Evolutionary conservation across 805 yeast genomes (phyloP), one percentile per base, ranked within the genome.

Genomic region (Ogataea siamensis): DNA sequence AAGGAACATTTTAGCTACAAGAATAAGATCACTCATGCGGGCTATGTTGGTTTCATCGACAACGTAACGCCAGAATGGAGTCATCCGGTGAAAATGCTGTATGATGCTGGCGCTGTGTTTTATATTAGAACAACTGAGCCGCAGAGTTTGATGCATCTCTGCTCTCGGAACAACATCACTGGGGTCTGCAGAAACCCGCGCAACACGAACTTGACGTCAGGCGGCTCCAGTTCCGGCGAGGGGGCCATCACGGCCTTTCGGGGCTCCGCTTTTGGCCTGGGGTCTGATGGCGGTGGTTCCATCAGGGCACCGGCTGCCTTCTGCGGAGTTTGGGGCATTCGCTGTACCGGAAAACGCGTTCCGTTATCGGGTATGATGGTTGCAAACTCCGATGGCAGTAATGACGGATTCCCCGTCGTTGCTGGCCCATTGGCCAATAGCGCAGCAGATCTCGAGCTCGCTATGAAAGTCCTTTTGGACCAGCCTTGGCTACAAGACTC

Each of bases 401-500:
- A n/a, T n/a, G n/a, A n/a, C n/a, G n/a, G n/a, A n/a, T n/a, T n/a
- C n/a, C n/a, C n/a, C n/a, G n/a, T n/a, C n/a, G n/a, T n/a, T n/a
- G n/a, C n/a, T 40, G 74, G 77, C 4, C 74, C 75, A 3, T 55
- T 75, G 60, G 68, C 75, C 13, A 57, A 72, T 26, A 58, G 70
- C 3, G 64, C 74, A 7, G 67, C 58, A n/a, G 82, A 76, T 47
- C 55, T 80, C 19, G 66, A 67, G 34, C 67, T 71, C 42, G 69
- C 74, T 39, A 58, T 75, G 61, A 68, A 71, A 49, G 58, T 70
- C 3, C 47, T 67, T 5, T 56, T 78, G 27, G 69, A 63, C 26
- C 60, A 74, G 54, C 83, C 83, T 6, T 79, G 83, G 84, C 53
- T 64, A 20, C 57, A 57, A 29, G 85, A 80, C 54, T 68, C 75